Evolutionary conservation across 768 basidiomycete genomes (phyloP), one percentile per base, ranked within the genome.

Genomic region (Mrakia frigida): DNA sequence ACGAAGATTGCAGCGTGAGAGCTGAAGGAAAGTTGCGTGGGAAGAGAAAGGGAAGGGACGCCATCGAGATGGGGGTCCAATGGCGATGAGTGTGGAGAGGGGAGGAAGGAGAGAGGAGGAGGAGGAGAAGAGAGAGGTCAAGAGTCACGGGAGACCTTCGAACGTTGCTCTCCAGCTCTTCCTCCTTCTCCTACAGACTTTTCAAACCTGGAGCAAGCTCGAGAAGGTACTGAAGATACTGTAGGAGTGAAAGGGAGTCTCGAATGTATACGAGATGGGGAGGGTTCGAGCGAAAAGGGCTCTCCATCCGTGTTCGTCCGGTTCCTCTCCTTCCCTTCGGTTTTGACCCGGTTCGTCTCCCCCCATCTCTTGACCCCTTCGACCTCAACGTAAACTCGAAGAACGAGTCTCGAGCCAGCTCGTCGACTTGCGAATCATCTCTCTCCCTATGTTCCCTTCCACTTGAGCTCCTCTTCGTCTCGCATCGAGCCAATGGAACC

Each of bases 401-500:
- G n/a, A 23, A 10, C 41, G 69, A n/a, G 46, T 5, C 21, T 16
- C 6, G n/a, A n/a, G 3, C 31, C 61, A 37, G 3, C 61, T 31
- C 14, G 14, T 33, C 35, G 33, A 2, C 14, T 13, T 6, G 2
- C 31, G 1, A 18, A 0, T 33, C 9, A 33, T 21, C 16, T 18
- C 11, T 1, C 33, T 28, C 6, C 33, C 56, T 59, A 6, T 7
- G 56, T 37, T 33, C 31, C 35, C 35, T 18, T 31, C 33, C 1
- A 1, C n/a, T 37, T n/a, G n/a, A 60, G n/a, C n/a, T 6, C n/a
- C 11, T 18, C 14, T 60, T 21, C 33, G n/a, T 56, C n/a, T n/a
- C n/a, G n/a, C 56, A 7, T 37, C 28, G 35, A 37, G 50, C 70
- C 70, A 71, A 71, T 71, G n/a, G 33, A 46, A 33, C 50, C 16